Base-by-base conservation (phyloP, 2,329 filamentous ascomycete species). In the Venturia effusa region DNA sequence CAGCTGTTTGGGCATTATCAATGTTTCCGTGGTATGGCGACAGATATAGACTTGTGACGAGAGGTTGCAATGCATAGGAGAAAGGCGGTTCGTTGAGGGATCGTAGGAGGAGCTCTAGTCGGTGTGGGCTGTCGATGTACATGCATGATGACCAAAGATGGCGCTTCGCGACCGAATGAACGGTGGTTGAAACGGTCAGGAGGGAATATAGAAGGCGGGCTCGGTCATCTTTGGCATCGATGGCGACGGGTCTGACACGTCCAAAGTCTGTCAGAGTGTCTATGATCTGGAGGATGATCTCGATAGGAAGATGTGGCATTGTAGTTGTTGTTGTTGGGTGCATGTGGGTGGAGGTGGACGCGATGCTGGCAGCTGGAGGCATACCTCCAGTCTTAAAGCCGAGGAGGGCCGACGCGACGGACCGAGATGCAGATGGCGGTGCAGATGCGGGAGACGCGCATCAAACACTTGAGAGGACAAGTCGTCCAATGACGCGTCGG, bases 141-240 rank as follows among this genome's bases (percentile, higher is more conserved):
- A 80, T 66, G 69, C 79, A 82, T 66, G 77, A 74, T 64, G 76
- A 70, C 57, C 76, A 76, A n/a, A 83, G 74, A 13, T 78, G 71
- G 45, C 72, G 75, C 19, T 73, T 72, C 3, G 80, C 78, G 11
- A 76, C 65, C 4, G 68, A 66, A 66, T 78, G 74, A 3, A 78
- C 80, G 19, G 75, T 74, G 3, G 74, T 74, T 41, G 75, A 80
- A 43, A 80, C 77, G 3, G 76, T 75, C 65, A 82, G 74, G 22
- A 78, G 72, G 19, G 81, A 68, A 6, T 82, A 74, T 7, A 79
- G 76, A 66, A 75, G 75, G 11, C 78, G 79, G 24, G 74, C 74
- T 27, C 54, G 61, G 22, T 71, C 68, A 66, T 81, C 72, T 1
- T 73, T 74, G 3, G 75, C 70, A 13, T 73, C 71, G 2, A 81